Evolutionary conservation across 2,329 filamentous ascomycete genomes (phyloP).

Genomic region (Microascus cirrosus): DNA sequence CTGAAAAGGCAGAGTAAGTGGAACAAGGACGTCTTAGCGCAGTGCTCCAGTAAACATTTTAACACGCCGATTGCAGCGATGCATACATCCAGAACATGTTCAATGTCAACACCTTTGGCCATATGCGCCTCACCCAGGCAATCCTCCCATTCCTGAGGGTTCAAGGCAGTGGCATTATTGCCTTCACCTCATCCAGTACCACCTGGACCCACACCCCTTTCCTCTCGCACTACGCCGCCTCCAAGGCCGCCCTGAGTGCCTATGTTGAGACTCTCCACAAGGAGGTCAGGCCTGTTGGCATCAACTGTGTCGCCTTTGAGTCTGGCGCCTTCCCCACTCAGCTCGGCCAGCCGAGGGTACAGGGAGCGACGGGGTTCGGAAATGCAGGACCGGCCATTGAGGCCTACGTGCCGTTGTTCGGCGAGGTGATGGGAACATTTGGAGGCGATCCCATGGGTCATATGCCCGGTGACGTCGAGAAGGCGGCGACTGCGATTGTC

Average conservation of each 20-base stretch:
- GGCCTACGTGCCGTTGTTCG: conserved; percentile 13
- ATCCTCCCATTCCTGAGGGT: conserved; percentile 16
- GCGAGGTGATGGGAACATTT: conserved; percentile 12
- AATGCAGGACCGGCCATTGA: conserved; percentile 5
- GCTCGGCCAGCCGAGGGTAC: conserved; percentile 14
- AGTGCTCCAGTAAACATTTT: background rate
- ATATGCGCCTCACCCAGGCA: conserved; percentile 14
- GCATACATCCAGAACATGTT: conserved; percentile 14
- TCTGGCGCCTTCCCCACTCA: conserved; percentile 18
- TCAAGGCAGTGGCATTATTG: conserved; percentile 12
- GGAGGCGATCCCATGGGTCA: conserved; percentile 9
- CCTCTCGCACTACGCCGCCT: conserved; percentile 17
- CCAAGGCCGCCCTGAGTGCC: conserved; percentile 16
- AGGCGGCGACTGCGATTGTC: conserved; percentile 12
- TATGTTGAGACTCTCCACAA: conserved; percentile 18
- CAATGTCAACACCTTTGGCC: conserved; percentile 16
- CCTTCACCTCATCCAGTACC: conserved; percentile 17
- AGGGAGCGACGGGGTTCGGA: conserved; percentile 8
- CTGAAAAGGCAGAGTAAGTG: conserved; percentile 20
- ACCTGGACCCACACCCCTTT: conserved; percentile 17
- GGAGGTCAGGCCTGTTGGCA: conserved; percentile 15
- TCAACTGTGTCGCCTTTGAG: conserved; percentile 18
- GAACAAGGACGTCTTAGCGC: too few relatives aligned
- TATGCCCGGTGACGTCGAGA: conserved; percentile 15
- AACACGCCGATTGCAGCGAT: conserved; percentile 9